phyloP scores from a whole-genome alignment of 2,329 filamentous ascomycete species.

The Tolypocladium tropicale region DNA sequence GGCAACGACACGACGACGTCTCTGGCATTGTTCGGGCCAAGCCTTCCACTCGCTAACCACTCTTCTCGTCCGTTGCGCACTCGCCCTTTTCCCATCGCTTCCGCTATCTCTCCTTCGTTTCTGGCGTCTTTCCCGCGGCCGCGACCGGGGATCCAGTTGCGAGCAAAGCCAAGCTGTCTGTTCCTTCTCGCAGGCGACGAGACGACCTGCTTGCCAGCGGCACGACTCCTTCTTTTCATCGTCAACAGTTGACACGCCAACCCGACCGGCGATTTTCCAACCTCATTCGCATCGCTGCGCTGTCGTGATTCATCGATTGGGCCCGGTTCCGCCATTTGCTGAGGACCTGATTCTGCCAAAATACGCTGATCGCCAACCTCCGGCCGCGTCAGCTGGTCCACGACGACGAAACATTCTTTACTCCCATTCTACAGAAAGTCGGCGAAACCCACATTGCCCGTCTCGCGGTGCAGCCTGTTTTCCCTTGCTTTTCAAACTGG shows the following conservation, averaged over 20 bases:
- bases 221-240: not conserved
- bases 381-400: not conserved
- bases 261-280: not conserved
- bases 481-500: not conserved
- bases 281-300: not conserved
- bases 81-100: not conserved
- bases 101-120: not conserved
- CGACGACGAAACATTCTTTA: not conserved
- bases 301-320: not conserved
- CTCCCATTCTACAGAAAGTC: not conserved
- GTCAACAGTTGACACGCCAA: not conserved
- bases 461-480: not conserved
- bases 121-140: not conserved
- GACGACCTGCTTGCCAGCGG: not conserved
- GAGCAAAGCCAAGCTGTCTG: not conserved
- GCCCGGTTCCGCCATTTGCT: not conserved
- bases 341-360: not conserved
- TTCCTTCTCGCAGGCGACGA: not conserved
- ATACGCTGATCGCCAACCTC: not conserved
- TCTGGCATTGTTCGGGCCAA: not conserved
- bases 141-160: not conserved
- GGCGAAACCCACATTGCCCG: not conserved
- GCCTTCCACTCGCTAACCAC: not conserved
- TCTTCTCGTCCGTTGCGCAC: not conserved
- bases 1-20: not conserved